Percentiles rank a stretch among this genome's conserved stretches.
Conservation (phyloP, 805 yeast genomes). For the Myxozyma lipomycoides region DNA sequence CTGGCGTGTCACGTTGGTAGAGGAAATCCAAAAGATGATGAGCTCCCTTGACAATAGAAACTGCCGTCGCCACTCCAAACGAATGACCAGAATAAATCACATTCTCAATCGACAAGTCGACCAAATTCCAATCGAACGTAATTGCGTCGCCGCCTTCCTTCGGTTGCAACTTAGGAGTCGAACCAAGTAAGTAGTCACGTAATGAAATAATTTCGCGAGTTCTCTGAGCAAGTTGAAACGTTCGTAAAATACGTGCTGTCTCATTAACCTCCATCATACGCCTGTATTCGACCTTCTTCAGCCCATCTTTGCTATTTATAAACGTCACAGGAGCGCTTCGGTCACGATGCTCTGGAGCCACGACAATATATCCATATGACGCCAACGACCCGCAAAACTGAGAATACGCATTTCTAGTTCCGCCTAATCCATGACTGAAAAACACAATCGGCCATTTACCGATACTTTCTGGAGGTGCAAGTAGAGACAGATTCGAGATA, state of each 20-base stretch:
- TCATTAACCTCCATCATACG: constrained; percentile 27
- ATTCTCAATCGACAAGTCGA: constrained; percentile 10
- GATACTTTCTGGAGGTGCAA: constrained; percentile 12
- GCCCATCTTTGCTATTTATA: constrained; percentile 73
- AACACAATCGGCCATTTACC: constrained; percentile 29
- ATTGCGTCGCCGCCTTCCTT: constrained; percentile 1
- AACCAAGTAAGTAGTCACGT: constrained; percentile 15
- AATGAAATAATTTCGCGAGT: constrained; percentile 22
- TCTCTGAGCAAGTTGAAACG: constrained; percentile 28
- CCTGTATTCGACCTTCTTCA: constrained; percentile 10
- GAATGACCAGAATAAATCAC: constrained; percentile 29
- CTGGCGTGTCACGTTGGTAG: constrained; percentile 4
- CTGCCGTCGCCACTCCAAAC: constrained; percentile 31
- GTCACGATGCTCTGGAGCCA: constrained; percentile 42
- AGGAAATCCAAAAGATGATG: constrained; percentile 13
- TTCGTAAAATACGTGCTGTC: constrained; percentile 22
- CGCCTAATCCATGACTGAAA: constrained; percentile 31
- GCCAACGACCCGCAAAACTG: constrained; percentile 30
- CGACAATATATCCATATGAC: constrained; percentile 28
- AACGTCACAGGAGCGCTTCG: constrained; percentile 67
- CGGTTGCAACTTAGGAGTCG: constrained; percentile 9
- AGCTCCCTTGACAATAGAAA: constrained; percentile 25
- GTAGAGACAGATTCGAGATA: constrained; percentile 15
- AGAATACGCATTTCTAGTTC: constrained; percentile 29
- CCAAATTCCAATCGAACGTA: constrained; percentile 15